phyloP scores from a whole-genome alignment of 23 red algal species.

The Gracilaria gracilis region DNA sequence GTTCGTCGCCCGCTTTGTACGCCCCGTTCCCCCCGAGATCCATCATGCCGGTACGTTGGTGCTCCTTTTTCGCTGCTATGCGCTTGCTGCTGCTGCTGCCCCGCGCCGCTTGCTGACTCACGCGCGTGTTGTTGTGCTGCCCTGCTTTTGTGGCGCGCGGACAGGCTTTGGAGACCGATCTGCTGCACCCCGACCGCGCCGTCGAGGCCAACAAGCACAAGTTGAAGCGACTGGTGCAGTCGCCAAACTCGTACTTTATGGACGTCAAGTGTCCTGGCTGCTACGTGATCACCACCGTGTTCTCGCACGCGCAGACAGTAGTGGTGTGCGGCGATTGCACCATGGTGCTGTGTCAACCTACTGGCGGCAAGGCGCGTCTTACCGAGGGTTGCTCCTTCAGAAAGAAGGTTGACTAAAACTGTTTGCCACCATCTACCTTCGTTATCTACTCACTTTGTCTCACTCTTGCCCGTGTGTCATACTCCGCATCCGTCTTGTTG shows the following conservation, averaged over 20 bases:
- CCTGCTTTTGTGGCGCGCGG: neutral
- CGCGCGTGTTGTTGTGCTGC: no score
- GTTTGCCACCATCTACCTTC: no score
- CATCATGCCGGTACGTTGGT: no score
- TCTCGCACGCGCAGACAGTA: conserved; percentile 96
- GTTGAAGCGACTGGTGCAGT: conserved; percentile 93
- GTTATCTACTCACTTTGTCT: no score
- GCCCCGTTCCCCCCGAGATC: no score
- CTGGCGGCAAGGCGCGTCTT: conserved; percentile 90
- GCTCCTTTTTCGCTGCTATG: no score
- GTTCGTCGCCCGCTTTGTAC: no score
- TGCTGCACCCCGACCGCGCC: conserved; percentile 93
- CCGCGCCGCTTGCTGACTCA: no score
- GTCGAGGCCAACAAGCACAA: conserved; percentile 95
- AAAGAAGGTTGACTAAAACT: conserved; percentile 89
- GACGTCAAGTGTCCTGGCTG: conserved; percentile 99
- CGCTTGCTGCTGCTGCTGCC: no score
- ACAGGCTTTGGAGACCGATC: conserved; percentile 84
- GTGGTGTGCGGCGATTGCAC: conserved; percentile 95
- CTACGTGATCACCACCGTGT: conserved; percentile 95
- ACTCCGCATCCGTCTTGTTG: neutral
- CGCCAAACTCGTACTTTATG: conserved; percentile 98
- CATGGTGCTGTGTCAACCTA: conserved; percentile 93
- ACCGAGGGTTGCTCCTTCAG: conserved; percentile 95
- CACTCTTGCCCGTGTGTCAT: no score